Evolutionary conservation across 805 yeast genomes (phyloP).

Genomic region (Metschnikowia sp.): DNA sequence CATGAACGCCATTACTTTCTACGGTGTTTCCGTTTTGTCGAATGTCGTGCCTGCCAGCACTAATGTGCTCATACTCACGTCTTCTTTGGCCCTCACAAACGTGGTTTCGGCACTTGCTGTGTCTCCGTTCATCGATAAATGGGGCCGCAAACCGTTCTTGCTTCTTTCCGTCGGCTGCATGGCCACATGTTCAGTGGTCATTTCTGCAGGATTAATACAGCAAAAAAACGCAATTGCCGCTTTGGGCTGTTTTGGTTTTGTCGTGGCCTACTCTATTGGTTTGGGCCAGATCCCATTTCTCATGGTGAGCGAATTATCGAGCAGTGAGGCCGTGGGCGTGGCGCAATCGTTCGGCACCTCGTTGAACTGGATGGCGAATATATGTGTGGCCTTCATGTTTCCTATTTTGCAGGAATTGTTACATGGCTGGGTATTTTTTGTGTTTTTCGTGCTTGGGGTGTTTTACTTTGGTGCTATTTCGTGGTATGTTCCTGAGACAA

Average conservation of each 20-base stretch:
- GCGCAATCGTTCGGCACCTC: slow-evolving; percentile 37
- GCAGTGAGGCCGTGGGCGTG: slow-evolving; percentile 29
- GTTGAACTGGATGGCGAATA: slow-evolving; percentile 34
- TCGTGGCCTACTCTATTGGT: slow-evolving; percentile 33
- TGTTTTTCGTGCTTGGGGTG: slow-evolving; percentile 23
- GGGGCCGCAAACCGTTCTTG: slow-evolving; percentile 26
- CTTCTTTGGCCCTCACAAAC: slow-evolving; percentile 18
- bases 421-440: slow-evolving; percentile 29
- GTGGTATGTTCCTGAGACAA: slow-evolving; percentile 33
- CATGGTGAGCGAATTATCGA: slow-evolving; percentile 35
- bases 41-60: slow-evolving; percentile 13
- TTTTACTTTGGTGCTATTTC: slow-evolving; percentile 20
- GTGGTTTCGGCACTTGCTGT: slow-evolving; percentile 16
- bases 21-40: slow-evolving; percentile 22
- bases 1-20: slow-evolving; percentile 25
- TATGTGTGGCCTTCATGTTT: slow-evolving; percentile 30
- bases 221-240: slow-evolving; percentile 20
- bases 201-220: slow-evolving; percentile 24
- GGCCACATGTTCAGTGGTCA: slow-evolving; percentile 23
- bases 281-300: slow-evolving; percentile 37
- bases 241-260: slow-evolving; percentile 29
- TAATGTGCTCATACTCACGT: slow-evolving; percentile 18
- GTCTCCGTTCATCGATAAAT: slow-evolving; percentile 18
- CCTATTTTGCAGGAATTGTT: slow-evolving; percentile 26
- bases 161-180: slow-evolving; percentile 23